Conservation (phyloP, 495 filamentous ascomycete genomes). For the Xylaria cubensis region DNA sequence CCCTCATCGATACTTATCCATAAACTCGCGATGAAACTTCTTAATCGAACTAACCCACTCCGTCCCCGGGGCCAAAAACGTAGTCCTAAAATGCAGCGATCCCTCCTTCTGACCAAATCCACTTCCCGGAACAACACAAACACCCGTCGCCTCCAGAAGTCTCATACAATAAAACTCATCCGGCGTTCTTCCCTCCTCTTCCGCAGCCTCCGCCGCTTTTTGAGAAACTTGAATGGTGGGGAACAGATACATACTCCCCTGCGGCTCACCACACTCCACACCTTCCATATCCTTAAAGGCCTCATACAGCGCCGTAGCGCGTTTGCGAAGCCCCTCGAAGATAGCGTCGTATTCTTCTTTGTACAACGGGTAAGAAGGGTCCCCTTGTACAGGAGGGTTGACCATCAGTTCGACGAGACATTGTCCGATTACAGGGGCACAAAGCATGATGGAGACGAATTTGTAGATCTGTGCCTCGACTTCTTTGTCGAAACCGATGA, state of each 20-base stretch:
- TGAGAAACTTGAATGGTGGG: slow-evolving; percentile 81
- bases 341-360: slow-evolving; percentile 81
- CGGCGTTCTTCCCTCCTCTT: slow-evolving; percentile 72
- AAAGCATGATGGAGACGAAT: slow-evolving; percentile 93
- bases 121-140: slow-evolving; percentile 91
- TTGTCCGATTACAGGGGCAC: slow-evolving; percentile 93
- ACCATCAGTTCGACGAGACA: slow-evolving; percentile 97
- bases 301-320: slow-evolving; percentile 83
- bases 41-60: slow-evolving; percentile 90
- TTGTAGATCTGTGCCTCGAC: slow-evolving; percentile 97
- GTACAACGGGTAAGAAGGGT: slow-evolving; percentile 84
- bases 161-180: slow-evolving; percentile 95
- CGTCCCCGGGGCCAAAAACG: slow-evolving; percentile 93
- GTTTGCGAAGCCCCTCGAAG: slow-evolving; percentile 72
- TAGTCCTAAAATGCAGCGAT: slow-evolving; percentile 93
- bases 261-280: slow-evolving; percentile 82
- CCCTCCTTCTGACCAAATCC: slow-evolving; percentile 95
- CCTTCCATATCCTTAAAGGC: slow-evolving; percentile 96
- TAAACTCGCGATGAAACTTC: slow-evolving; percentile 90
- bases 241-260: slow-evolving; percentile 99
- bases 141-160: slow-evolving; percentile 89
- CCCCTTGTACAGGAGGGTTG: slow-evolving; percentile 84
- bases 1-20: slow-evolving; percentile 70
- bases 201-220: slow-evolving; percentile 76
- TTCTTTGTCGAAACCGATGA: slow-evolving; percentile 82